phyloP scores from a whole-genome alignment of 306 rosid species.

The Cercis canadensis region DNA sequence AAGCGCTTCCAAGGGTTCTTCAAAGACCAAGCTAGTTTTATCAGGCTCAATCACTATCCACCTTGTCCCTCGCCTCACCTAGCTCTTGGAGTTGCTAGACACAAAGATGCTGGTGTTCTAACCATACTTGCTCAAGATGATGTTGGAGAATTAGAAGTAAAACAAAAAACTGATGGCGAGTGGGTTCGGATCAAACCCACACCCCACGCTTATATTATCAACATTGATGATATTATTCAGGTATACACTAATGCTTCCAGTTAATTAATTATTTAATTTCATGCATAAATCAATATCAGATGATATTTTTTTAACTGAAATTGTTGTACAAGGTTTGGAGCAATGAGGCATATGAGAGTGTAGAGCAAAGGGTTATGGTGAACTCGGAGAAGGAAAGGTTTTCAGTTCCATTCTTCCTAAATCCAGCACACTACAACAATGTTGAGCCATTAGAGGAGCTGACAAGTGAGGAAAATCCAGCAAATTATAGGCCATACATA shows the following conservation, averaged over 20 bases:
- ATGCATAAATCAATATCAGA: not conserved
- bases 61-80: too few species aligned
- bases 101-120: too few species aligned
- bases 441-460: slow-evolving; percentile 48
- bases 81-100: too few species aligned
- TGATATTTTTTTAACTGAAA: too few species aligned
- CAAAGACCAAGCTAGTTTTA: too few species aligned
- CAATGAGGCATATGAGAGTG: slow-evolving; percentile 53
- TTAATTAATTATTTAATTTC: not conserved
- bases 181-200: too few species aligned
- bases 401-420: slow-evolving; percentile 42
- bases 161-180: too few species aligned
- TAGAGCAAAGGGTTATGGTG: slow-evolving; percentile 50
- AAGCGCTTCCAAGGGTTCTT: too few species aligned
- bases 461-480: slow-evolving; percentile 37
- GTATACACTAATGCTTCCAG: slow-evolving; percentile 8
- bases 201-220: too few species aligned
- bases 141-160: too few species aligned
- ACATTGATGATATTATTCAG: slow-evolving; percentile 54
- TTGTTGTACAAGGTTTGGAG: slow-evolving; percentile 55
- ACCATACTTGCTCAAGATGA: too few species aligned
- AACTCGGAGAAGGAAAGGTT: slow-evolving; percentile 49
- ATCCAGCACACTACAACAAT: slow-evolving; percentile 49
- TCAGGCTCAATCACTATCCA: too few species aligned
- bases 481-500: slow-evolving; percentile 42